These are phyloP conservation scores for Fusarium palustre DNA, from an alignment of 2,329 filamentous ascomycete genomes.

Conservation along the genomic window DNA sequence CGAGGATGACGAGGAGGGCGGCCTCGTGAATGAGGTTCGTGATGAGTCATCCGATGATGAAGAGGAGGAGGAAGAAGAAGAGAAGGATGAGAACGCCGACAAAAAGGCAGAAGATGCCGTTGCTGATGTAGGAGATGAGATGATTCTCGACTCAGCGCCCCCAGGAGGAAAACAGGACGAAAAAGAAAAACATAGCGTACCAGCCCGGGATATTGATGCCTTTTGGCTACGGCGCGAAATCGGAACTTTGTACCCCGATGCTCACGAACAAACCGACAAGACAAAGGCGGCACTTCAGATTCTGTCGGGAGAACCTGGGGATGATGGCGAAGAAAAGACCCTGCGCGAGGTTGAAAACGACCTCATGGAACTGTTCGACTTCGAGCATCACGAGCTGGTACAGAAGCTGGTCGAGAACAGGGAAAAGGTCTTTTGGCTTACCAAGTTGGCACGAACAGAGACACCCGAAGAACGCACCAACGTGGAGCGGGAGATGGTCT, in stretches of 20 bases:
- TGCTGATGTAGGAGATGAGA: constrained; percentile 78
- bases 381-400: constrained; percentile 93
- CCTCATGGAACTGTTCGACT: constrained; percentile 97
- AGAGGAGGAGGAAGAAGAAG: constrained; percentile 63
- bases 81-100: constrained; percentile 68
- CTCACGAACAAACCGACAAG: constrained; percentile 93
- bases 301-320: constrained; percentile 78
- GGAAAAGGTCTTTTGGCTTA: constrained; percentile 96
- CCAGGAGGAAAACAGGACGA: constrained; percentile 60
- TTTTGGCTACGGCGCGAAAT: constrained; percentile 98
- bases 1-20: constrained; percentile 84
- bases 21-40: constrained; percentile 84
- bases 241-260: constrained; percentile 87
- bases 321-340: constrained; percentile 83
- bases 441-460: constrained; percentile 84
- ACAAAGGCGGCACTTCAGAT: constrained; percentile 86
- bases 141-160: constrained; percentile 80
- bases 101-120: constrained; percentile 63
- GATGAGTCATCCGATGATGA: constrained; percentile 89
- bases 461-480: constrained; percentile 79
- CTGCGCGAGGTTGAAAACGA: constrained; percentile 97
- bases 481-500: constrained; percentile 91
- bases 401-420: constrained; percentile 91
- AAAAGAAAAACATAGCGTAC: constrained; percentile 72
- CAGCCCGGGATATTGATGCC: constrained; percentile 92